Conservation (phyloP, 2,329 filamentous ascomycete genomes). For the Cladosporium sp. region DNA sequence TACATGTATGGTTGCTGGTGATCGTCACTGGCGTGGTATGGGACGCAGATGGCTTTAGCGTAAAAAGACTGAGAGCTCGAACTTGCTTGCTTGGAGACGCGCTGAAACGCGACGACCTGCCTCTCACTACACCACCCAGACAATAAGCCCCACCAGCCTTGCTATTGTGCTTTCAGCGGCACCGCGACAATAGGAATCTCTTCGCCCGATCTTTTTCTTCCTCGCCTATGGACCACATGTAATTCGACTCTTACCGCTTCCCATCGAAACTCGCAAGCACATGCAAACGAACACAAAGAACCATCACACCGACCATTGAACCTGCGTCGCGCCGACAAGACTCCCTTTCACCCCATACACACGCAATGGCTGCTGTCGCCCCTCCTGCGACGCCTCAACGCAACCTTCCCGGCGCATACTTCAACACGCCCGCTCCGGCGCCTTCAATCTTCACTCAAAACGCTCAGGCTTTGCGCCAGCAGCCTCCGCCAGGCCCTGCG, state of each 20-base stretch:
- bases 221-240: slow-evolving; percentile 6
- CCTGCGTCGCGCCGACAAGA: slow-evolving; percentile 5
- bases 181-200: slow-evolving; percentile 9
- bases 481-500: slow-evolving; percentile 24
- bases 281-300: slow-evolving; percentile 12
- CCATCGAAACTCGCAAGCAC: neutral
- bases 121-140: slow-evolving; percentile 1
- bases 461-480: slow-evolving; percentile 32
- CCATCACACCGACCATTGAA: slow-evolving; percentile 8
- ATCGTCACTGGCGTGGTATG: neutral
- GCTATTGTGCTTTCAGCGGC: slow-evolving; percentile 7
- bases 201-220: neutral
- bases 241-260: neutral
- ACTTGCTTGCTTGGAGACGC: neutral
- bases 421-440: slow-evolving; percentile 68
- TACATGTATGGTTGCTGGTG: neutral
- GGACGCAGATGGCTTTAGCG: neutral
- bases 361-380: slow-evolving; percentile 28
- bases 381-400: slow-evolving; percentile 62
- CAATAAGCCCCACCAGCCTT: slow-evolving; percentile 9
- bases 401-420: slow-evolving; percentile 71
- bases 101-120: neutral
- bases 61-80: neutral
- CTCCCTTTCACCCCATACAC: slow-evolving; percentile 1
- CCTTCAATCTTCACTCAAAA: slow-evolving; percentile 36